Evolutionary conservation across 2,329 filamentous ascomycete genomes (phyloP).

Genomic region (Talaromyces sp.): DNA sequence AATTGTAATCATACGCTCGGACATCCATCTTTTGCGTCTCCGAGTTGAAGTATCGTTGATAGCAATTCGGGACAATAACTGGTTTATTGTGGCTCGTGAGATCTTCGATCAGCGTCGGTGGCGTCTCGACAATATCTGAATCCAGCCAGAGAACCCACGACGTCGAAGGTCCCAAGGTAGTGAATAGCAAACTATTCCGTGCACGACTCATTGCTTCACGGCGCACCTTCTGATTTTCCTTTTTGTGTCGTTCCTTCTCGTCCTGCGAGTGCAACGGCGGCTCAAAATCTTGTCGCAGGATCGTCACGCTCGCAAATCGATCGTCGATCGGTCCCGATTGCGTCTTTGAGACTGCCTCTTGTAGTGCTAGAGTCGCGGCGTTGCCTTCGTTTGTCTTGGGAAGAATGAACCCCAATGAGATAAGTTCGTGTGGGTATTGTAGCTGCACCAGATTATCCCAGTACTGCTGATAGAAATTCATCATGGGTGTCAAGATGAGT

Average conservation of each 20-base stretch:
- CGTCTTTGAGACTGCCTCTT: slow-evolving; percentile 77
- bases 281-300: slow-evolving; percentile 92
- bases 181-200: slow-evolving; percentile 90
- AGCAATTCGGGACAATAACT: slow-evolving; percentile 94
- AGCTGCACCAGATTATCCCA: slow-evolving; percentile 89
- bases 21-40: slow-evolving; percentile 66
- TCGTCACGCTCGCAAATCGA: slow-evolving; percentile 88
- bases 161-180: slow-evolving; percentile 81
- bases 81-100: slow-evolving; percentile 80
- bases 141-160: slow-evolving; percentile 98
- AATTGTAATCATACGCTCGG: slow-evolving; percentile 94
- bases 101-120: slow-evolving; percentile 80
- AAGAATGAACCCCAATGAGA: slow-evolving; percentile 92
- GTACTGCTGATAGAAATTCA: slow-evolving; percentile 87
- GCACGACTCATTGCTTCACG: slow-evolving; percentile 89
- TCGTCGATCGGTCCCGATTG: slow-evolving; percentile 75
- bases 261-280: slow-evolving; percentile 72
- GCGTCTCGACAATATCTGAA: slow-evolving; percentile 84
- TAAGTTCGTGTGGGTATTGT: slow-evolving; percentile 85
- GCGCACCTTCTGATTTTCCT: slow-evolving; percentile 80
- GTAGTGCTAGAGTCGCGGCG: slow-evolving; percentile 72
- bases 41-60: slow-evolving; percentile 75
- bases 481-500: slow-evolving; percentile 87
- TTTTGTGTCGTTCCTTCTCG: slow-evolving; percentile 85
- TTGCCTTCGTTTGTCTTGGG: slow-evolving; percentile 93